Evolutionary conservation across 768 basidiomycete genomes (phyloP).

Genomic region (Phaffia tasmanica): DNA sequence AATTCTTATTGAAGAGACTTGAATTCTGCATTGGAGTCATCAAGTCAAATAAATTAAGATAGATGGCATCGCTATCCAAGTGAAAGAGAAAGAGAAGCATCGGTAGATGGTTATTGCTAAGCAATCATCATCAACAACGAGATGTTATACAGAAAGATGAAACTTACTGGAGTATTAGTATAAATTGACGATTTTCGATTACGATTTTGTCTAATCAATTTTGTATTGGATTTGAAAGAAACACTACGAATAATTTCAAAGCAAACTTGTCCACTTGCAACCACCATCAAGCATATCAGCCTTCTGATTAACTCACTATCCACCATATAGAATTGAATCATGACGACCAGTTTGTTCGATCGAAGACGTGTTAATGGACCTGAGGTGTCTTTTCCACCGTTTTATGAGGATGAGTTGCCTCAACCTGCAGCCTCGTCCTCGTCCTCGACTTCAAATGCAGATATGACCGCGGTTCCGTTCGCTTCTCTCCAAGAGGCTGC

Average conservation of each 20-base stretch:
- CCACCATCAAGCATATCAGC: background rate
- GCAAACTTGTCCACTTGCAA: background rate
- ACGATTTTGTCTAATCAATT: too few relatives aligned
- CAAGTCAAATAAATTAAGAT: conserved; percentile 1
- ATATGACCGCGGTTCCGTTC: conserved; percentile 32
- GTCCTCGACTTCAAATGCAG: conserved; percentile 25
- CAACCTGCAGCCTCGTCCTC: conserved; percentile 17
- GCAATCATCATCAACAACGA: too few relatives aligned
- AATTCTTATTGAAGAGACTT: too few relatives aligned
- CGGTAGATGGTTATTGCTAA: too few relatives aligned
- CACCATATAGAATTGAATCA: background rate
- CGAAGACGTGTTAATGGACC: conserved; percentile 83
- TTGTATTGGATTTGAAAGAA: too few relatives aligned
- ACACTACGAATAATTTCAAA: background rate
- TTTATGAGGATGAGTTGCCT: conserved; percentile 44
- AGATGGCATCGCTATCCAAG: too few relatives aligned
- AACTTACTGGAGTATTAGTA: too few relatives aligned
- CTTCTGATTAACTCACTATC: background rate
- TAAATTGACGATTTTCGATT: too few relatives aligned
- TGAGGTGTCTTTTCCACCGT: conserved; percentile 62
- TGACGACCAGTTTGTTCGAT: conserved; percentile 45
- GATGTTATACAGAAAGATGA: too few relatives aligned
- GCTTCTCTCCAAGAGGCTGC: conserved; percentile 13
- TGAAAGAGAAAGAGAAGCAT: too few relatives aligned
- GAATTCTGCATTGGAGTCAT: too few relatives aligned